A percentile compares a stretch with the other conserved stretches of the same genome.
phyloP scores from a whole-genome alignment of 805 yeast species.

The Priceomyces castillae region DNA sequence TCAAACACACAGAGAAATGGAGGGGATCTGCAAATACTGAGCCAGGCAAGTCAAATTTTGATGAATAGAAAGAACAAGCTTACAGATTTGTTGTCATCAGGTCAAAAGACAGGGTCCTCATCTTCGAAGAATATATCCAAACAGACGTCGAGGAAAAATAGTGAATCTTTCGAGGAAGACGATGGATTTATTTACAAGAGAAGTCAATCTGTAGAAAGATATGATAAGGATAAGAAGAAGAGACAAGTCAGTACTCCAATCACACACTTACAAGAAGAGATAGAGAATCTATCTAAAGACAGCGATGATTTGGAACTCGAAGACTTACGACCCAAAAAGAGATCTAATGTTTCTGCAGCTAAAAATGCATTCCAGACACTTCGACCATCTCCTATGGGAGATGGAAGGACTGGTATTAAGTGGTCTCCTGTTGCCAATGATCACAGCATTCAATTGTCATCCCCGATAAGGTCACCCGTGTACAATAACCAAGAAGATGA shows the following conservation, averaged over 20 bases:
- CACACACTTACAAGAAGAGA: conserved; percentile 19
- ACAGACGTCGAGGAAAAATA: conserved; percentile 1
- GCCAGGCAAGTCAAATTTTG: conserved; percentile 10
- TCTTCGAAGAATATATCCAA: conserved; percentile 1
- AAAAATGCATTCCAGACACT: conserved; percentile 1
- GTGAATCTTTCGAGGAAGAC: conserved; percentile 23
- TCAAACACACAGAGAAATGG: not conserved
- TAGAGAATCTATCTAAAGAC: conserved; percentile 13
- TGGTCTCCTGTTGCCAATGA: not conserved
- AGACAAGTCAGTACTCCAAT: conserved; percentile 24
- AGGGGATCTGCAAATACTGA: conserved; percentile 1
- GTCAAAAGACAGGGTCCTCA: not conserved
- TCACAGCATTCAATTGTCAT: conserved; percentile 8
- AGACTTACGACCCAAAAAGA: conserved; percentile 8
- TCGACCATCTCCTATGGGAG: conserved; percentile 1
- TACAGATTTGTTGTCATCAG: conserved; percentile 15
- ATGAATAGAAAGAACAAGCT: conserved; percentile 19
- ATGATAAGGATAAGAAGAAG: conserved; percentile 6
- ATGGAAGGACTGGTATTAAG: not conserved
- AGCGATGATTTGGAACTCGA: conserved; percentile 12
- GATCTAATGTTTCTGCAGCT: not conserved
- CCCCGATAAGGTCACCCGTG: conserved; percentile 7
- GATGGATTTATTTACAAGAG: conserved; percentile 34
- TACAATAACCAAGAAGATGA: not conserved
- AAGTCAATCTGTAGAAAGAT: conserved; percentile 12